These are phyloP conservation scores for Cytospora piceicola DNA, from an alignment of 2,329 filamentous ascomycete genomes.

Conservation along the genomic window DNA sequence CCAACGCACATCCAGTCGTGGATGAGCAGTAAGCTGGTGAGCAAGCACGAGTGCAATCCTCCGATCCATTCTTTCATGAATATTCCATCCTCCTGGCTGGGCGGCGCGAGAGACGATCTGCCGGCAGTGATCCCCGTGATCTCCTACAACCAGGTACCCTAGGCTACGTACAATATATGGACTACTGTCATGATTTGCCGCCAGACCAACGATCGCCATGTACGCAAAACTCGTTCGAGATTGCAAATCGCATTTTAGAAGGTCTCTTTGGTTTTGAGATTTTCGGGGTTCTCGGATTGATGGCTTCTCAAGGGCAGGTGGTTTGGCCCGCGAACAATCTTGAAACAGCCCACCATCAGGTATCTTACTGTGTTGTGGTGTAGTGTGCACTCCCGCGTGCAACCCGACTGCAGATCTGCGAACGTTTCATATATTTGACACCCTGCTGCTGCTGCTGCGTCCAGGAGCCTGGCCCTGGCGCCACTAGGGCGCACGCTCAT, in stretches of 20 bases:
- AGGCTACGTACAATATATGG: too few species aligned
- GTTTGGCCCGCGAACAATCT: constrained; percentile 5
- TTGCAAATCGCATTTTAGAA: constrained; percentile 8
- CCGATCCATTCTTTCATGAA: neutral
- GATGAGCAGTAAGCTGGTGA: neutral
- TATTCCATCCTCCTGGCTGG: neutral
- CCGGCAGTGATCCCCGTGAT: neutral
- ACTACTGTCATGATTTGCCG: constrained; percentile 8
- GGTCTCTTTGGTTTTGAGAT: constrained; percentile 2
- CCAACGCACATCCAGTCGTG: too few species aligned
- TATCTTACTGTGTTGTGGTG: neutral
- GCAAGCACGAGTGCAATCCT: neutral
- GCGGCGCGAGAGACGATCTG: constrained; percentile 1
- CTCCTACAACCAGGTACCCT: neutral
- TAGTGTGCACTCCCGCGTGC: constrained; percentile 8
- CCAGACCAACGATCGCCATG: constrained; percentile 10
- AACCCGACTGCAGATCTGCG: constrained; percentile 24
- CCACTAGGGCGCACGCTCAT: constrained; percentile 3
- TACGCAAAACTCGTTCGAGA: constrained; percentile 24
- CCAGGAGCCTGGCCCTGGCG: constrained; percentile 1
- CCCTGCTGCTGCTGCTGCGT: constrained; percentile 3
- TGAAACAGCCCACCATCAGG: constrained; percentile 22
- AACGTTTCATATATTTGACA: constrained; percentile 18
- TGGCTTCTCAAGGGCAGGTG: constrained; percentile 8
- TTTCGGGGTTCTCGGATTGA: neutral